Evolutionary conservation across 2,329 filamentous ascomycete species (phyloP), one percentile per base, ranked within the genome.

Genomic region (Dendryphion nanum): DNA sequence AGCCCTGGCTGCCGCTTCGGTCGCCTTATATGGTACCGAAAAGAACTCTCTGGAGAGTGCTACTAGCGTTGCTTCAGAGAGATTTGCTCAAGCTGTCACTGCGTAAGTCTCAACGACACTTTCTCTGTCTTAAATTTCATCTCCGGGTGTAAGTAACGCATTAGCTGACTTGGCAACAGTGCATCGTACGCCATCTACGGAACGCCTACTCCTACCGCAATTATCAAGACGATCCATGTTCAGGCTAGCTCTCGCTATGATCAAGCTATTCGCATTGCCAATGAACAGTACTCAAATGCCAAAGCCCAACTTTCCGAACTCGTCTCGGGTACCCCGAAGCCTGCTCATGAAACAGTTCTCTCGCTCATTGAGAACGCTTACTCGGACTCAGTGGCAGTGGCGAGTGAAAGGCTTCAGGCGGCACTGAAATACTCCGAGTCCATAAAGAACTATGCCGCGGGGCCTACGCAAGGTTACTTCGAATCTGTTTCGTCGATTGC

Each of bases 341-440:
- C 86, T 6, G 75, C 79, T 4, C 82, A 89, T 44, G 73, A 86
- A 50, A 73, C 86, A 44, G 77, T 89, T 59, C 69, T 86, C 10
- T 77, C 82, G 6, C 86, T 84, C 0, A 78, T 86, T 7, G 82
- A 83, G 6, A 76, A 73, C 5, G 83, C 78, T 2, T 89, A 88
- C 56, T 82, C 83, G 21, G 76, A 77, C 20, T 82, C 84, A 2
- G 58, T 85, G 13, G 74, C 73, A 1, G 76, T 76, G 4, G 85
- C 85, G 10, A 83, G 76, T 50, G 72, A 76, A 6, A 75, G 75
- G 18, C 66, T 85, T 5, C 70, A 77, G 26, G 72, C 70, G 18
- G 81, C 78, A 4, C 59, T 81, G n/a, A 63, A 64, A 33, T 68
- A 66, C 38, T 68, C 66, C 6, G 53, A 64, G 13, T 63, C 63